Evolutionary conservation across 164 flowering plant species (phyloP).

Genomic region (Vitis amurensis): DNA sequence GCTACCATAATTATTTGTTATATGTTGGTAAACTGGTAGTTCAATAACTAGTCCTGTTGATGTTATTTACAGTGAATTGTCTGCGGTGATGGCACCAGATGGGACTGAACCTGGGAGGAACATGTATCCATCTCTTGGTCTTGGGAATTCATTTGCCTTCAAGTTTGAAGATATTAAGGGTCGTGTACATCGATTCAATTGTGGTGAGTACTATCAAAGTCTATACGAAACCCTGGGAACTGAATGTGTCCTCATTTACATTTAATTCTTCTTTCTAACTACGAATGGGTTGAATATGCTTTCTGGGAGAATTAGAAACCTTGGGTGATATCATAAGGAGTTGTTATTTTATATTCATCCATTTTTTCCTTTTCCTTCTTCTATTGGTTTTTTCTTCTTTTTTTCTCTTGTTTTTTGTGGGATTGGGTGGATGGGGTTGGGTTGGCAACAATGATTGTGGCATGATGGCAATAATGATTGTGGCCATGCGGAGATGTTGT

Average conservation of each 20-base stretch:
- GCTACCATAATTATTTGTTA: not conserved
- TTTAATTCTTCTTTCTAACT: too few species aligned
- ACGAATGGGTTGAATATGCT: not conserved
- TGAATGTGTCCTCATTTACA: not conserved
- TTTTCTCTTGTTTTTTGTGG: too few species aligned
- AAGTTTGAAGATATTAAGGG: conserved; percentile 87
- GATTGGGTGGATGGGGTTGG: too few species aligned
- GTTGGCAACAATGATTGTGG: too few species aligned
- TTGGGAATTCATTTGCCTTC: conserved; percentile 83
- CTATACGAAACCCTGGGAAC: not conserved
- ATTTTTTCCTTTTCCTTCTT: too few species aligned
- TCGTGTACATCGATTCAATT: conserved; percentile 81
- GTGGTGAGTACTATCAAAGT: conserved; percentile 49
- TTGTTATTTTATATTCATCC: too few species aligned
- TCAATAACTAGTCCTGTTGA: conserved; percentile 9
- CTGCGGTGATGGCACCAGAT: conserved; percentile 67
- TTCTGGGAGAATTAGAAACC: not conserved
- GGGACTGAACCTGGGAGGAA: conserved; percentile 54
- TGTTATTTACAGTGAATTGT: conserved; percentile 66
- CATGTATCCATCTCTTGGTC: conserved; percentile 77
- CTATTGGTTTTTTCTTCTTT: too few species aligned
- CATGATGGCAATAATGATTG: too few species aligned
- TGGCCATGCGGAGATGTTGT: too few species aligned
- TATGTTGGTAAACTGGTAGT: not conserved
- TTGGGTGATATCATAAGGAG: too few species aligned